Conservation (phyloP, 139 green algal genomes). For the Chlamydomonas asymmetrica region DNA sequence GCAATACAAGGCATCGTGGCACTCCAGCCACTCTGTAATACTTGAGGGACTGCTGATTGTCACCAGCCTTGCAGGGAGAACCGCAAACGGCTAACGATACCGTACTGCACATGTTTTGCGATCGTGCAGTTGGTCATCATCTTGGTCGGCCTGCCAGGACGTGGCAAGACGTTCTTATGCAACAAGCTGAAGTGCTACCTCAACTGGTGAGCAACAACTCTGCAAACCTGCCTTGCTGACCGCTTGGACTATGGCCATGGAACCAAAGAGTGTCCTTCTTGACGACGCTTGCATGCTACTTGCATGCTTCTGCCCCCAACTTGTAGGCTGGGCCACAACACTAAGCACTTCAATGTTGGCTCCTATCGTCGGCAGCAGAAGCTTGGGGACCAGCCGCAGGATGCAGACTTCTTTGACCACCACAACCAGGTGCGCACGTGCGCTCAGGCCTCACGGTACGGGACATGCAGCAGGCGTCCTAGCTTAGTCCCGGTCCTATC, state of each 20-base stretch:
- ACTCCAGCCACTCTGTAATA: no score
- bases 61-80: not conserved
- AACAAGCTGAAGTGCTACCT: conserved; percentile 88
- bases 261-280: not conserved
- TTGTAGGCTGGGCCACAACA: conserved; percentile 83
- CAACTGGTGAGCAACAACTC: conserved; percentile 61
- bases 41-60: no score
- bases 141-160: conserved; percentile 85
- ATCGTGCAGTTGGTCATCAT: conserved; percentile 90
- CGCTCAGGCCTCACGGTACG: no score
- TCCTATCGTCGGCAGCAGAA: conserved; percentile 71
- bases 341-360: conserved; percentile 91
- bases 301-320: not conserved
- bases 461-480: not conserved
- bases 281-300: not conserved
- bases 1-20: no score
- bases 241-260: not conserved
- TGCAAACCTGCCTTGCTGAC: not conserved
- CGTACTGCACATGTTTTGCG: not conserved
- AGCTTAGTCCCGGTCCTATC: not conserved
- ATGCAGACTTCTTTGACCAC: conserved; percentile 80
- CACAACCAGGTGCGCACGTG: conserved; percentile 55
- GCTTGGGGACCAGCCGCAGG: conserved; percentile 51
- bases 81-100: not conserved
- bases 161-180: conserved; percentile 90